These are phyloP conservation scores for Sugiyamaella grinbergsii DNA, from an alignment of 1,139 yeast genomes.

Conservation along the genomic window DNA sequence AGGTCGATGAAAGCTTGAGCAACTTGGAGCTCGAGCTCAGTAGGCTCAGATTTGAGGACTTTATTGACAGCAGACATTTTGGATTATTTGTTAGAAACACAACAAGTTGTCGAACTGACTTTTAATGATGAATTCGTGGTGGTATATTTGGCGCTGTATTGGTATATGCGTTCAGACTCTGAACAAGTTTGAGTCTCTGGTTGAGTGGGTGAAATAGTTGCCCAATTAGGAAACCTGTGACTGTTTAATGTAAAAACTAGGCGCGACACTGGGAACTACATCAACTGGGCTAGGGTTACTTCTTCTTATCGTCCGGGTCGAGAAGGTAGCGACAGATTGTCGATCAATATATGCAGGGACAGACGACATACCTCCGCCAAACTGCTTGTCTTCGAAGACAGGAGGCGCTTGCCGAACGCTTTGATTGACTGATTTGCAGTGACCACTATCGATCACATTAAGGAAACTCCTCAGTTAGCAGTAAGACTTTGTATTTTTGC, in stretches of 20 bases:
- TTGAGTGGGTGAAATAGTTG: slow-evolving; percentile 10
- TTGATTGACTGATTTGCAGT: too few relatives aligned
- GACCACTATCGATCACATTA: too few relatives aligned
- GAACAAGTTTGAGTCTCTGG: slow-evolving; percentile 4
- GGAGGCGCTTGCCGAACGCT: too few relatives aligned
- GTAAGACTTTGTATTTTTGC: too few relatives aligned
- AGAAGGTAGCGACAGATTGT: background rate
- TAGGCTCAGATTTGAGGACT: slow-evolving; percentile 73
- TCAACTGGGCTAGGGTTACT: slow-evolving; percentile 1
- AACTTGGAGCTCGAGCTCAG: slow-evolving; percentile 99
- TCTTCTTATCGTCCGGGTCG: background rate
- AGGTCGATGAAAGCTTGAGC: slow-evolving; percentile 98
- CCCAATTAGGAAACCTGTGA: slow-evolving; percentile 10
- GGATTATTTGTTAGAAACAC: slow-evolving; percentile 11
- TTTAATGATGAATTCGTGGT: slow-evolving; percentile 4
- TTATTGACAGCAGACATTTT: slow-evolving; percentile 94
- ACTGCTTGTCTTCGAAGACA: too few relatives aligned
- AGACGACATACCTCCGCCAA: too few relatives aligned
- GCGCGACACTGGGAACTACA: too few relatives aligned
- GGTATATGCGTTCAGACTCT: slow-evolving; percentile 1
- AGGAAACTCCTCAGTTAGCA: too few relatives aligned
- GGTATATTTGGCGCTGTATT: slow-evolving; percentile 1
- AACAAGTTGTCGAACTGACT: slow-evolving; percentile 17
- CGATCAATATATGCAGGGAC: slow-evolving; percentile 11
- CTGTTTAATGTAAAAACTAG: slow-evolving; percentile 9